These are phyloP conservation scores for Verticillium isaacii DNA, from an alignment of 2,329 filamentous ascomycete genomes.

Conservation along the genomic window DNA sequence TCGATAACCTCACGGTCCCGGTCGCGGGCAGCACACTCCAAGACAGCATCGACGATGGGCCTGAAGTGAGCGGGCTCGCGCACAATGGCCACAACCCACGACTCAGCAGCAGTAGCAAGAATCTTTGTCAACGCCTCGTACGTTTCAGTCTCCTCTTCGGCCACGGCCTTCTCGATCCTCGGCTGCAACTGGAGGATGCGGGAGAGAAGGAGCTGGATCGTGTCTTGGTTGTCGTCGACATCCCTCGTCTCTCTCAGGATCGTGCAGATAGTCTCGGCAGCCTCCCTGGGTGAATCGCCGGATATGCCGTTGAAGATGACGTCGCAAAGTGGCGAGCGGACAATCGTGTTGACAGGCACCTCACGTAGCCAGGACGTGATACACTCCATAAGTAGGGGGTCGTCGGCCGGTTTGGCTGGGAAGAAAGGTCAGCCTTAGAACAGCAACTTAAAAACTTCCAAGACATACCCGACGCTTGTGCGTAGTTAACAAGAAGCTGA, in stretches of 20 bases:
- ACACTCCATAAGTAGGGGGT: constrained; percentile 88
- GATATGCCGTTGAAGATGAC: constrained; percentile 74
- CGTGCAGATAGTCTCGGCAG: constrained; percentile 86
- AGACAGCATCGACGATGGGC: constrained; percentile 77
- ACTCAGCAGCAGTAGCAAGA: constrained; percentile 87
- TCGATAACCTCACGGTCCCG: constrained; percentile 87
- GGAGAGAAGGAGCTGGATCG: constrained; percentile 79
- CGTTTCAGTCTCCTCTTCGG: constrained; percentile 77
- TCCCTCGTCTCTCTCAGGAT: constrained; percentile 90
- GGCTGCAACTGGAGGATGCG: constrained; percentile 71
- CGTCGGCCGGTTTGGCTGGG: constrained; percentile 69
- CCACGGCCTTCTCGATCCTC: constrained; percentile 68
- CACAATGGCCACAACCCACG: constrained; percentile 90
- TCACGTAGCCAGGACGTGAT: constrained; percentile 96
- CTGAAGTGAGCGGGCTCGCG: constrained; percentile 78
- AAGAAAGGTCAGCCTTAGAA: neutral
- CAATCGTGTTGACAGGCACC: constrained; percentile 77
- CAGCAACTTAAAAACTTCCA: neutral
- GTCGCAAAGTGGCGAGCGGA: constrained; percentile 79
- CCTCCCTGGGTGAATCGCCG: constrained; percentile 72
- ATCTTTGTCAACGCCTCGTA: constrained; percentile 87
- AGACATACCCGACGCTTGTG: constrained; percentile 77
- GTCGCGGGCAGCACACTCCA: constrained; percentile 88
- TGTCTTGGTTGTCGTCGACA: constrained; percentile 81
- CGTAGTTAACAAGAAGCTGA: constrained; percentile 81